Evolutionary conservation across 2,329 filamentous ascomycete species (phyloP).

Genomic region (Raffaelea albimanens): DNA sequence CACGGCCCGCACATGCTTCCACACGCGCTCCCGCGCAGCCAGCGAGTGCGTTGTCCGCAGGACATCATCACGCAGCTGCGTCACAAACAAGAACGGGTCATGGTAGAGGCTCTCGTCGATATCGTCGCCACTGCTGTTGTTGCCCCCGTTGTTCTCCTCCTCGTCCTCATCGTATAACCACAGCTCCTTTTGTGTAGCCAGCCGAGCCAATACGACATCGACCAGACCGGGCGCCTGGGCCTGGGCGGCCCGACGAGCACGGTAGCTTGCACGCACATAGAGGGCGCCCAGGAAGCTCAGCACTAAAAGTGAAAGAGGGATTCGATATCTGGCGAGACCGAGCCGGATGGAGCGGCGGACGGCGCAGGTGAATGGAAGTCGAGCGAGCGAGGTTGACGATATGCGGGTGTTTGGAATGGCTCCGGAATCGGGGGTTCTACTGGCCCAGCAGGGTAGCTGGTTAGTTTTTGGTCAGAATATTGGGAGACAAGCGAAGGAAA

Average conservation of each 20-base stretch:
- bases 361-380: conserved; percentile 77
- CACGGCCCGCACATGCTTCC: conserved; percentile 71
- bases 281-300: conserved; percentile 36
- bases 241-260: conserved; percentile 53
- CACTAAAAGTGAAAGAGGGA: conserved; percentile 64
- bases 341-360: conserved; percentile 68
- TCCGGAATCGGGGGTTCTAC: conserved; percentile 61
- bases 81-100: conserved; percentile 76
- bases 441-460: conserved; percentile 64
- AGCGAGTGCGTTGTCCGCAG: conserved; percentile 72
- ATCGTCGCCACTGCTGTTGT: conserved; percentile 14
- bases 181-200: conserved; percentile 75
- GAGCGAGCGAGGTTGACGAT: conserved; percentile 81
- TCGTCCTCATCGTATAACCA: conserved; percentile 42
- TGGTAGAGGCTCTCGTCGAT: conserved; percentile 45
- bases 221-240: conserved; percentile 76
- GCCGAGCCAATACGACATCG: conserved; percentile 69
- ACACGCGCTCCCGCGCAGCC: conserved; percentile 67
- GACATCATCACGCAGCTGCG: conserved; percentile 85
- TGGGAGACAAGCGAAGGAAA: conserved; percentile 9
- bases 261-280: conserved; percentile 58
- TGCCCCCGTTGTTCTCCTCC: neutral
- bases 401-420: conserved; percentile 54
- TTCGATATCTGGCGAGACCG: conserved; percentile 77
- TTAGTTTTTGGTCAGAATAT: conserved; percentile 57